Base-by-base conservation (phyloP, 2,329 filamentous ascomycete genomes). In the Huntiella abstrusa region DNA sequence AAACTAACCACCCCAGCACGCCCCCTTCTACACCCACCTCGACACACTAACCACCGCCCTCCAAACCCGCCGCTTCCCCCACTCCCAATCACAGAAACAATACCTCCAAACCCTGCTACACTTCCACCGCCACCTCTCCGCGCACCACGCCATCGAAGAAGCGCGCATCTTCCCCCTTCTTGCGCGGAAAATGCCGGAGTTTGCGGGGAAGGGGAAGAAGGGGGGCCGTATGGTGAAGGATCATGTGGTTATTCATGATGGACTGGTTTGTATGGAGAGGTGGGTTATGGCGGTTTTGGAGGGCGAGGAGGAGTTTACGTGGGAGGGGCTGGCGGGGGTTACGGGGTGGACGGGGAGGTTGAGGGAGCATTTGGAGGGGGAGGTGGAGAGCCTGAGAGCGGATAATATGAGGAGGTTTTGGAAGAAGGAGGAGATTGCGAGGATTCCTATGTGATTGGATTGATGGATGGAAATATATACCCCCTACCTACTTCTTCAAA, bases 401-500 rank as follows among this genome's bases (percentile, higher is more conserved):
- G 82, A 91, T 60, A 92, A 88, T 58, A 93, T 94, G 86, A 70
- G 83, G 54, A 75, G 68, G 60, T 86, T 82, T 60, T 94, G 83
- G 83, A 80, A 68, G 0, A 54, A 76, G 50, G 75, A 83, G 41
- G 86, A 94, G 67, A 77, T 94, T 60, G 65, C 62, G 58, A 62
- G 64, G 44, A 69, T 91, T 63, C 76, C 73, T 1, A 83, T 86
- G 65, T 86, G 37, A 32, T n/a, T 11, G 15, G 5, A 32, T 16
- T 4, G 4, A 40, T 33, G 38, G 5, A 36, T 36, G 15, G n/a
- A 16, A n/a, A 13, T 41, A 22, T 22, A 1, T 8, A 12, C 19
- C 15, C 41, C 32, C 13, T 10, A 7, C 33, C 51, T 32, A 32
- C 33, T 35, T 43, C 52, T 65, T 70, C 34, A 76, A 51, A 2